Conservation (phyloP, 441 rosid species). For the Gossypium gossypioides region DNA sequence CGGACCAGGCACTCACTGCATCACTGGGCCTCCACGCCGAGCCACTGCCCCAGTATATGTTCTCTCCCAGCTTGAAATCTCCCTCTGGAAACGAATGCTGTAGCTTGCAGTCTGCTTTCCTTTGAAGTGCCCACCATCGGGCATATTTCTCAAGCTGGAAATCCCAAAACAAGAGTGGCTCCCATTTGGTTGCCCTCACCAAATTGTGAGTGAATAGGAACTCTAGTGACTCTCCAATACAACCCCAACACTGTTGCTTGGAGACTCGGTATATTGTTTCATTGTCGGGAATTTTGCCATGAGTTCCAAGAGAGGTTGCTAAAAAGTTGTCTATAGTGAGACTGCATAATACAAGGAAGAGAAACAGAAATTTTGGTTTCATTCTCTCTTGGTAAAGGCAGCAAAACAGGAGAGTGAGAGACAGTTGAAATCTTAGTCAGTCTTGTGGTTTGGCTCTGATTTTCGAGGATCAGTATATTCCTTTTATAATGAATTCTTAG, state of each 20-base stretch:
- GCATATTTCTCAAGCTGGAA: conserved; percentile 53
- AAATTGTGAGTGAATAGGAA: conserved; percentile 62
- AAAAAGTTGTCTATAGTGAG: conserved; percentile 12
- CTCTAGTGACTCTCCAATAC: conserved; percentile 61
- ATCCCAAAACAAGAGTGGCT: conserved; percentile 65
- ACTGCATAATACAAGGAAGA: conserved; percentile 20
- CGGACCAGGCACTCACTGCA: conserved; percentile 55
- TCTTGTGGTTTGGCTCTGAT: background rate
- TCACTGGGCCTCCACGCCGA: conserved; percentile 44
- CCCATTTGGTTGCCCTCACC: conserved; percentile 54
- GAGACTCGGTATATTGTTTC: conserved; percentile 40
- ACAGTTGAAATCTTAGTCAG: background rate
- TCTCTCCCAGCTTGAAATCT: conserved; percentile 60
- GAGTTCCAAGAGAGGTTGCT: background rate
- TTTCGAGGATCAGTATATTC: background rate
- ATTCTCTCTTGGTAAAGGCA: conserved; percentile 12
- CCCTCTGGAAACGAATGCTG: conserved; percentile 55
- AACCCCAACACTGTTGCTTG: conserved; percentile 56
- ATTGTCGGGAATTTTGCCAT: conserved; percentile 19
- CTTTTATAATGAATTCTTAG: background rate
- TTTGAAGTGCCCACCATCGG: conserved; percentile 51
- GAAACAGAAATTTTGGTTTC: conserved; percentile 23
- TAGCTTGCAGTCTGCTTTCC: conserved; percentile 47
- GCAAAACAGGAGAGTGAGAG: background rate
- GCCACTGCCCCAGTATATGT: conserved; percentile 69